Conservation (phyloP, 2,329 filamentous ascomycete species). For the Aspergillus calidoustus region DNA sequence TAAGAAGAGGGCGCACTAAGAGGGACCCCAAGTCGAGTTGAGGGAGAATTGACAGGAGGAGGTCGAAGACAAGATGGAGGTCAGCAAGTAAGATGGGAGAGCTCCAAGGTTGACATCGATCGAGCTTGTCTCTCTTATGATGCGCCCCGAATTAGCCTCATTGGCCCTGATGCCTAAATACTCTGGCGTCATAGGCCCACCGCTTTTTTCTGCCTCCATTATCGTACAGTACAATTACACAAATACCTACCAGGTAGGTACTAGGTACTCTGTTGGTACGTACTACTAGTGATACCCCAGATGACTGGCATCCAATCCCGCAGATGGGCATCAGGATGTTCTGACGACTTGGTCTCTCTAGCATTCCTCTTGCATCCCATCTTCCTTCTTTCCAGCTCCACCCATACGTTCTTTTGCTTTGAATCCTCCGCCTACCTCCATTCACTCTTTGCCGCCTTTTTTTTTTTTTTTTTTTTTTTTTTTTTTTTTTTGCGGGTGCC, state of each 20-base stretch:
- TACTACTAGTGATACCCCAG: slow-evolving; percentile 10
- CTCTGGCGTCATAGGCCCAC: slow-evolving; percentile 39
- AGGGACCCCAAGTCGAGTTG: neutral
- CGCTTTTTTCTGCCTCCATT: neutral
- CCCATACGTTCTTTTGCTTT: neutral
- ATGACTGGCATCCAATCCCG: slow-evolving; percentile 7
- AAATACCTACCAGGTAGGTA: slow-evolving; percentile 1
- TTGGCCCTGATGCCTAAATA: slow-evolving; percentile 7
- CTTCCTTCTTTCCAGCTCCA: slow-evolving; percentile 1
- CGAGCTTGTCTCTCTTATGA: slow-evolving; percentile 4
- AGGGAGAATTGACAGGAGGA: neutral
- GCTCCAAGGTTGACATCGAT: slow-evolving; percentile 19
- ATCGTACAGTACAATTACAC: slow-evolving; percentile 10
- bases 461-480: neutral
- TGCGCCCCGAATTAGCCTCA: slow-evolving; percentile 12
- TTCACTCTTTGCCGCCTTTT: neutral
- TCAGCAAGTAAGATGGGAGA: slow-evolving; percentile 11
- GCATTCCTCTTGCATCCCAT: neutral
- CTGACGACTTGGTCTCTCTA: slow-evolving; percentile 5
- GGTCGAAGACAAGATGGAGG: slow-evolving; percentile 7
- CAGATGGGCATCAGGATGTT: slow-evolving; percentile 5
- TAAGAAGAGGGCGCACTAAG: slow-evolving; percentile 3
- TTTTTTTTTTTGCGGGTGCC: slow-evolving; percentile 1
- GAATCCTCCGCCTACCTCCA: neutral
- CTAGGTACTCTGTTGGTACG: neutral